These are phyloP conservation scores for Botryotinia calthae DNA, from an alignment of 2,329 filamentous ascomycete species.

Conservation along the genomic window DNA sequence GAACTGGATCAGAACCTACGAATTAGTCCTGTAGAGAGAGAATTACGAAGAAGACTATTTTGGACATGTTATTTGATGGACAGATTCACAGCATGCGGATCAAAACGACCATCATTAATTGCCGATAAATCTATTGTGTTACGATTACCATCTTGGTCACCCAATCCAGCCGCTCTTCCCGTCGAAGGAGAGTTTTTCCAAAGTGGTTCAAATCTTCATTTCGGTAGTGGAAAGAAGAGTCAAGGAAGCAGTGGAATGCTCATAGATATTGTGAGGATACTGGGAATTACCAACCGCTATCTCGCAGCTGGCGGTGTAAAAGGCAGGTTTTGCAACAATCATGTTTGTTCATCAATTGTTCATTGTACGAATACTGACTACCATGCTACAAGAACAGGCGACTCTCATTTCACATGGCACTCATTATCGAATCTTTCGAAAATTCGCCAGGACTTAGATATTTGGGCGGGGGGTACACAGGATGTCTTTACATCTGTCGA, in stretches of 20 bases:
- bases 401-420: constrained; percentile 90
- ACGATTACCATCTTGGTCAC: constrained; percentile 71
- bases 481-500: constrained; percentile 76
- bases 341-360: background rate
- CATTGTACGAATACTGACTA: constrained; percentile 13
- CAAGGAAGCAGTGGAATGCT: constrained; percentile 78
- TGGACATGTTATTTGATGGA: constrained; percentile 89
- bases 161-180: constrained; percentile 57
- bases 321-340: constrained; percentile 23
- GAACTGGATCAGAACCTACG: constrained; percentile 65
- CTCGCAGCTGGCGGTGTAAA: constrained; percentile 82
- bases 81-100: constrained; percentile 77
- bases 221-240: constrained; percentile 64
- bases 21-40: constrained; percentile 66
- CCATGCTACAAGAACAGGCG: constrained; percentile 47
- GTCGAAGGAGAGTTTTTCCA: constrained; percentile 81
- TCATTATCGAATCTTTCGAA: constrained; percentile 80
- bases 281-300: constrained; percentile 81
- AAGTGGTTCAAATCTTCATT: constrained; percentile 69
- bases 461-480: constrained; percentile 80
- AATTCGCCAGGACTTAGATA: constrained; percentile 79
- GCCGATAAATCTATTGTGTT: constrained; percentile 73
- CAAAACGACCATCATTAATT: constrained; percentile 76
- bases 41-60: constrained; percentile 76
- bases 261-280: constrained; percentile 78